phyloP scores from a whole-genome alignment of 2,329 filamentous ascomycete genomes.

The Claviceps pazoutovae region DNA sequence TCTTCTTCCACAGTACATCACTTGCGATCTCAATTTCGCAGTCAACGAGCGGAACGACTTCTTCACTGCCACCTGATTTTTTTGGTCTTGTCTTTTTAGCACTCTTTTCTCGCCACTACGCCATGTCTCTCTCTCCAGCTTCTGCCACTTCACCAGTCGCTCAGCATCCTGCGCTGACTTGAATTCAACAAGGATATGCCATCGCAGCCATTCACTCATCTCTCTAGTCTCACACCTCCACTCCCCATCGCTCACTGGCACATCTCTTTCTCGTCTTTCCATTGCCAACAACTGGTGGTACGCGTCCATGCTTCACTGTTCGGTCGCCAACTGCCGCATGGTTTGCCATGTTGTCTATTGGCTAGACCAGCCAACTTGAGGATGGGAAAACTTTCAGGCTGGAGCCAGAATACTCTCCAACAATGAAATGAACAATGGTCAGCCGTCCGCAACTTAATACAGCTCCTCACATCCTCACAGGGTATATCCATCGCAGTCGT shows the following conservation, averaged over 20 bases:
- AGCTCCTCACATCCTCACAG: slow-evolving; percentile 23
- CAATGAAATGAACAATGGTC: background rate
- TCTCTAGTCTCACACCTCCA: slow-evolving; percentile 11
- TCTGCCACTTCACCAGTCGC: background rate
- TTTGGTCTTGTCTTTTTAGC: slow-evolving; percentile 4
- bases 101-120: background rate
- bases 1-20: slow-evolving; percentile 9
- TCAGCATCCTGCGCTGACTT: background rate
- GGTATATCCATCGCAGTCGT: slow-evolving; percentile 30
- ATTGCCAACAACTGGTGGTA: slow-evolving; percentile 13
- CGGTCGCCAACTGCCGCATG: slow-evolving; percentile 5
- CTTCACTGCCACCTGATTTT: background rate
- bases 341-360: background rate
- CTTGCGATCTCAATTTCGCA: slow-evolving; percentile 9
- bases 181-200: background rate
- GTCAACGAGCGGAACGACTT: slow-evolving; percentile 6
- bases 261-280: slow-evolving; percentile 13
- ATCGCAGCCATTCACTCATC: background rate
- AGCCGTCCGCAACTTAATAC: slow-evolving; percentile 18
- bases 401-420: background rate
- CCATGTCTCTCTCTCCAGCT: background rate
- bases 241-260: slow-evolving; percentile 15
- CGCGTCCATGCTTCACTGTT: slow-evolving; percentile 2
- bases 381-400: background rate
- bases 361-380: background rate